Percentiles rank a stretch among this genome's conserved stretches.
Evolutionary conservation across 495 filamentous ascomycete species (phyloP).

Genomic region (Lindgomyces ingoldianus): DNA sequence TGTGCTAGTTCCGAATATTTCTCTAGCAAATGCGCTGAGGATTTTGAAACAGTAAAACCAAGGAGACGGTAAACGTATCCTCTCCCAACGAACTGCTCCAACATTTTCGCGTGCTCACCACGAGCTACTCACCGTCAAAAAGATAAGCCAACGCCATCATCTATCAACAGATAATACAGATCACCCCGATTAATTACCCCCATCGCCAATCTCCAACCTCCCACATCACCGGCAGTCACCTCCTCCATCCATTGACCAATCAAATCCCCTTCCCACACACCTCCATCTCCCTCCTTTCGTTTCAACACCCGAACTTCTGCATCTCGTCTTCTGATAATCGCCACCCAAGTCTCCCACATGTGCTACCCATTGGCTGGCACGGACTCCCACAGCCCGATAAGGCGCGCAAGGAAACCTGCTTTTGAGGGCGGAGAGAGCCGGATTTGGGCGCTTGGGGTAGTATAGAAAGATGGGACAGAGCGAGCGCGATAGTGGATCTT

Average conservation of each 20-base stretch:
- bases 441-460: constrained; percentile 13
- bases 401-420: not conserved
- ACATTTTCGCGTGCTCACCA: too few relatives aligned
- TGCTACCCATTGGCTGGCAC: constrained; percentile 3
- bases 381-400: not conserved
- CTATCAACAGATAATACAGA: too few relatives aligned
- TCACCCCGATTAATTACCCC: constrained; percentile 5
- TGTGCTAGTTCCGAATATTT: too few relatives aligned
- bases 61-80: too few relatives aligned
- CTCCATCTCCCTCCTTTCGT: not conserved
- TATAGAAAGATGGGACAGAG: constrained; percentile 17
- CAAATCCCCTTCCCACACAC: not conserved
- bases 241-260: constrained; percentile 9
- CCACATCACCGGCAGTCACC: not conserved
- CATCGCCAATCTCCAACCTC: constrained; percentile 3
- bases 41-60: too few relatives aligned
- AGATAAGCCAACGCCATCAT: too few relatives aligned
- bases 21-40: too few relatives aligned
- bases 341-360: not conserved
- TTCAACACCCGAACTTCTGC: constrained; percentile 16
- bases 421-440: not conserved
- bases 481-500: constrained; percentile 9
- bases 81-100: too few relatives aligned
- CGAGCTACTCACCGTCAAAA: too few relatives aligned
- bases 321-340: not conserved